Conservation (phyloP, 148 eudicot genomes). For the Chenopodium berlandieri region DNA sequence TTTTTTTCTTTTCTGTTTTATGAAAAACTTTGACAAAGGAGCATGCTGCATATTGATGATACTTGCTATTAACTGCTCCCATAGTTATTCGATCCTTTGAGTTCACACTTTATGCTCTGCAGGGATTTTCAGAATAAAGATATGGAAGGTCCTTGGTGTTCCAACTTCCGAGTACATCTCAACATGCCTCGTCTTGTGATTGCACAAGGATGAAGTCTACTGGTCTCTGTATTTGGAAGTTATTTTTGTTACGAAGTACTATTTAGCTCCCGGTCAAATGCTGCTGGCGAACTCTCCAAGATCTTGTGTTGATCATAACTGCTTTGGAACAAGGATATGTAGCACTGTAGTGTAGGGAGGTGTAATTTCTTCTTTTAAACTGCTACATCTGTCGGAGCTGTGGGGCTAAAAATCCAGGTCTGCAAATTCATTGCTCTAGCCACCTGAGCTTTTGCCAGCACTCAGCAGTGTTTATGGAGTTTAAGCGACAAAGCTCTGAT, state of each 20-base stretch:
- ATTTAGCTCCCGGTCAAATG: not conserved
- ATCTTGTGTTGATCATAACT: not conserved
- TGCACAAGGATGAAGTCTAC: conserved; percentile 3
- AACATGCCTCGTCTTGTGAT: conserved; percentile 1
- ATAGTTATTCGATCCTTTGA: conserved; percentile 17
- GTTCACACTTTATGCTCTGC: conserved; percentile 19
- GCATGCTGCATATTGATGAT: conserved; percentile 12
- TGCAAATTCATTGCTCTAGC: not conserved
- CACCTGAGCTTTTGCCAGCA: not conserved
- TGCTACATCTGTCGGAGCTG: not conserved
- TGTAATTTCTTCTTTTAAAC: not conserved
- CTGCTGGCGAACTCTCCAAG: not conserved
- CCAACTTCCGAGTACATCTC: not conserved
- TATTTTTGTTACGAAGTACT: not conserved
- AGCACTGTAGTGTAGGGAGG: not conserved
- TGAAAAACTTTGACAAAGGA: conserved; percentile 9
- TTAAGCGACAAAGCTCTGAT: not conserved
- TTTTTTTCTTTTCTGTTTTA: not conserved
- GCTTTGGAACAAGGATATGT: not conserved
- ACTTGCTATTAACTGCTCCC: conserved; percentile 15
- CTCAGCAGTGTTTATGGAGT: not conserved
- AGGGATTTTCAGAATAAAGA: conserved; percentile 21
- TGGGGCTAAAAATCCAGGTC: not conserved
- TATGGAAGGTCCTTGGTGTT: conserved; percentile 8
- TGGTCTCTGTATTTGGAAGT: not conserved